Evolutionary conservation across 2,329 filamentous ascomycete genomes (phyloP), one percentile per base, ranked within the genome.

Genomic region (Aspergillus phoenicis): DNA sequence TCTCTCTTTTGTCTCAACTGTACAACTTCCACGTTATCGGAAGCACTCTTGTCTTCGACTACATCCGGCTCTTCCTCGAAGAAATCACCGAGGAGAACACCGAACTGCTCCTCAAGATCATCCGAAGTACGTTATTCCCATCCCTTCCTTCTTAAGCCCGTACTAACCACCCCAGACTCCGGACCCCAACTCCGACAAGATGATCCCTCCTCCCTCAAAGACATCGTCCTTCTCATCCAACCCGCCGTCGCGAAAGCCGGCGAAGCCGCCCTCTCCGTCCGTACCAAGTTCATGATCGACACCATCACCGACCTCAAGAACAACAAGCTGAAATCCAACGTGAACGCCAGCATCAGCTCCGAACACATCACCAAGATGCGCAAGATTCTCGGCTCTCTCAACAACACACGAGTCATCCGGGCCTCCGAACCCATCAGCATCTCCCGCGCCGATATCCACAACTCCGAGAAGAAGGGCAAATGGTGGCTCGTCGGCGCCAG

Each of bases 401-500:
- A 91, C 71, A 79, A 70, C 51, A 71, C 81, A 10, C 81, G 85
- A 70, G 85, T 82, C 62, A 81, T 90, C 61, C 92, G 91, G 65
- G 88, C 89, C 7, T 89, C 86, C 3, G 91, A 96, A 62, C 92
- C 95, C 4, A 83, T 99, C 62, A 87, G 91, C 8, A 88, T 97
- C 60, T 88, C 90, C 10, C 83, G 97, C 4, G 83, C 85, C 39
- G 95, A 99, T 70, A 91, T 99, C 55, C 87, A 87, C 64, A 87
- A 93, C 63, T 89, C 89, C 0, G 90, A 94, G 43, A 94, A 90
- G 73, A 91, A 89, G 72, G 95, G 95, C 0, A 97, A 97, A 80
- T 99, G 95, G 95, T 99, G 95, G 95, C 86, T 98, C 20, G 91
- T 98, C 5, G 95, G 95, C 55, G 94, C 95, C n/a, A 97, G 93